Base-by-base conservation (phyloP, 805 yeast genomes). In the Trichomonascus vanleenenianus region DNA sequence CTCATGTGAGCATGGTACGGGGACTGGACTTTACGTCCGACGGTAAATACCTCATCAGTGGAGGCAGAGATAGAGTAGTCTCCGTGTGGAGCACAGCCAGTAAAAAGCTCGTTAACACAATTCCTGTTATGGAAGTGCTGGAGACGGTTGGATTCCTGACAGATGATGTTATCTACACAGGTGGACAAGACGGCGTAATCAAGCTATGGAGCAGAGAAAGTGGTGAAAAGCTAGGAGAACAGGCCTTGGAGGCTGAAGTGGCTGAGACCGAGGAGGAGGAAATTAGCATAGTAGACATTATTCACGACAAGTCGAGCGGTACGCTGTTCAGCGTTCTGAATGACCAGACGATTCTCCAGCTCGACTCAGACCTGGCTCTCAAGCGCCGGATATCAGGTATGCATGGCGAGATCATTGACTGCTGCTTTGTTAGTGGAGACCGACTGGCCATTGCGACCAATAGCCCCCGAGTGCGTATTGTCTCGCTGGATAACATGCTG, bases 381-480 rank as follows among this genome's bases (percentile, higher is more conserved):
- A 56, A 63, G 6, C 70, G 79, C 45, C 73, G 78, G 36, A 71
- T 88, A 54, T 93, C 96, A 0, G 97, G 97, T 54, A 88, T 88
- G 63, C 96, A 91, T 65, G 97, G 97, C 47, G 91, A 93, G 20
- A 81, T 93, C 56, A 95, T 96, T 2, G 97, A 91, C 60, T 74
- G 88, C 68, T 76, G 79, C 53, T 83, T 79, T 57, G 82, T 81
- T 30, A 93, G 93, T 0, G 85, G 86, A 6, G 59, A 70, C 19
- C 50, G 62, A 11, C 62, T 91, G 39, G 97, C 95, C 3, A 63
- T 93, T 52, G 97, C 97, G 1, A 91, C 97, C 2, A 93, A 93
- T 63, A 85, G 97, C 1, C 95, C 96, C 10, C 80, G 91, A 1
- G 66, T 93, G 46, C 72, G 97, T 60, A 64, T 93, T 11, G 74